phyloP scores from a whole-genome alignment of 345 rosid species.

The Excoecaria agallocha region DNA sequence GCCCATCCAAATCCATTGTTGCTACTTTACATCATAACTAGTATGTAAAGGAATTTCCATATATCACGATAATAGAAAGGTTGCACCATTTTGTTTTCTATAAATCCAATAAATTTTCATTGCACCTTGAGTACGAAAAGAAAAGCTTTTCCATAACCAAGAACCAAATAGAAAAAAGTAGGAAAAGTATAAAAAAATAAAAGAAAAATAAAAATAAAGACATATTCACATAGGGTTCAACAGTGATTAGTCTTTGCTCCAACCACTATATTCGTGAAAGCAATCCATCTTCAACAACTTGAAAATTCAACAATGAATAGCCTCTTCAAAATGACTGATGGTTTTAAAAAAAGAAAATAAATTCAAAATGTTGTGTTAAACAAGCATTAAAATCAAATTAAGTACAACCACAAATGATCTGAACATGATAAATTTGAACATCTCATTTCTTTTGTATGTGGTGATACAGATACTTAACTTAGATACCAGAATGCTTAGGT shows the following conservation, averaged over 20 bases:
- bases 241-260: constrained; percentile 74
- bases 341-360: neutral
- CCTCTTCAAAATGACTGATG: neutral
- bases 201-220: constrained; percentile 19
- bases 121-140: constrained; percentile 8
- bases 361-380: neutral
- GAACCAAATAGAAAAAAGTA: neutral
- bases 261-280: constrained; percentile 76
- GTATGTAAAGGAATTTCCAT: neutral
- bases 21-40: neutral
- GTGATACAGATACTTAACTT: neutral
- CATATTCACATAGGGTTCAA: constrained; percentile 98
- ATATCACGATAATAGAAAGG: neutral
- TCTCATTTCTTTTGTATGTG: neutral
- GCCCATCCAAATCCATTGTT: neutral
- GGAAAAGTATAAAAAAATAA: neutral
- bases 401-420: neutral
- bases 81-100: neutral
- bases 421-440: neutral
- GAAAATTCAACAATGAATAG: too few species aligned
- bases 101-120: neutral
- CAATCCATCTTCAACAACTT: constrained; percentile 94
- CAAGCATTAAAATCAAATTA: neutral
- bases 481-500: too few species aligned
- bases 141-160: neutral